phyloP scores from a whole-genome alignment of 352 stramenopile genomes.

The Phytophthora tentaculata region DNA sequence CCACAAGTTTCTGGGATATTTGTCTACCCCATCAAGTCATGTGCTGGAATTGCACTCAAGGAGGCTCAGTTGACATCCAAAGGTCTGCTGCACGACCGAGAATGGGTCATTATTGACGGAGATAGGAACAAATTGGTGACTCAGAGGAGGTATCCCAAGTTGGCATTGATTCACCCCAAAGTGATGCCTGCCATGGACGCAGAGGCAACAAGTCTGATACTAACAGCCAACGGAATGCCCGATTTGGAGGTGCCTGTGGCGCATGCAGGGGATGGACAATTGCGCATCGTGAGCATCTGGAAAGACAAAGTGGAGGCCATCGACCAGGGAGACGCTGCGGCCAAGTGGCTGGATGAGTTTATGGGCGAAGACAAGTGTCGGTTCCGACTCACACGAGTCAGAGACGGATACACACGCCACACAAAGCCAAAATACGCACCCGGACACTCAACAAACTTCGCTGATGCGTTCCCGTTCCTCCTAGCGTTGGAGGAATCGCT shows the following conservation, averaged over 20 bases:
- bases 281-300: slow-evolving; percentile 66
- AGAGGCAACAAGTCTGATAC: slow-evolving; percentile 46
- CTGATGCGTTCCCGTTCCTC: slow-evolving; percentile 83
- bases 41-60: slow-evolving; percentile 60
- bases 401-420: slow-evolving; percentile 60
- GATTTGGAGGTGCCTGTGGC: slow-evolving; percentile 67
- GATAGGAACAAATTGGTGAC: slow-evolving; percentile 71
- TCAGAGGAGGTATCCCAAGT: slow-evolving; percentile 65
- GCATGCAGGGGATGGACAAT: slow-evolving; percentile 30
- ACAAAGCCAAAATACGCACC: slow-evolving; percentile 71
- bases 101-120: slow-evolving; percentile 80
- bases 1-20: slow-evolving; percentile 53
- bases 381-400: slow-evolving; percentile 65
- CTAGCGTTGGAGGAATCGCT: slow-evolving; percentile 66
- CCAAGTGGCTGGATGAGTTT: slow-evolving; percentile 69
- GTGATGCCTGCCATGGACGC: slow-evolving; percentile 52
- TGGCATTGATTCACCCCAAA: slow-evolving; percentile 68
- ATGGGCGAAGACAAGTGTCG: slow-evolving; percentile 45
- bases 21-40: slow-evolving; percentile 90
- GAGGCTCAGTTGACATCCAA: slow-evolving; percentile 53
- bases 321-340: slow-evolving; percentile 67
- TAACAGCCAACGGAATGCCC: slow-evolving; percentile 67
- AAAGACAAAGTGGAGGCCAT: slow-evolving; percentile 55
- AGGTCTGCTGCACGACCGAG: slow-evolving; percentile 73
- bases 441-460: slow-evolving; percentile 65